These are phyloP conservation scores for Leccinum barrowsii DNA, from an alignment of 768 basidiomycete genomes.

Conservation along the genomic window DNA sequence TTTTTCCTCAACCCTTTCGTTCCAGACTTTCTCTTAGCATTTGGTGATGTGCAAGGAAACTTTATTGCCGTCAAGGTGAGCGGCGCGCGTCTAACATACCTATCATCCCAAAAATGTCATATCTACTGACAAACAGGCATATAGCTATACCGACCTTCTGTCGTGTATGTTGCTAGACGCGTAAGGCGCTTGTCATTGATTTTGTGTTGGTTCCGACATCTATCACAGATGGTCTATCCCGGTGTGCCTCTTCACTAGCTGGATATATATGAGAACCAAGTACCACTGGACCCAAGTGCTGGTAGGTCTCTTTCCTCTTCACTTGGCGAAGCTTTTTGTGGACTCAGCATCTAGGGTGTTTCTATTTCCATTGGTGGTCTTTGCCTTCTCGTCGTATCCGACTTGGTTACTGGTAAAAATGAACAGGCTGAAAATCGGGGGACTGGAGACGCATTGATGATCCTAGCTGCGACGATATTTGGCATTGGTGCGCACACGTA, in stretches of 20 bases:
- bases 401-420: slow-evolving; percentile 71
- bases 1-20: background rate
- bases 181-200: slow-evolving; percentile 34
- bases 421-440: slow-evolving; percentile 59
- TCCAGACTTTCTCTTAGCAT: slow-evolving; percentile 74
- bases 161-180: slow-evolving; percentile 92
- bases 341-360: slow-evolving; percentile 49
- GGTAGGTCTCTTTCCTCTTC: slow-evolving; percentile 34
- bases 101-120: background rate
- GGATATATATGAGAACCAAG: slow-evolving; percentile 71
- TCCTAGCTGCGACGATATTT: slow-evolving; percentile 80
- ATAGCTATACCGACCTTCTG: slow-evolving; percentile 78
- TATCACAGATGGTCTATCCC: slow-evolving; percentile 77
- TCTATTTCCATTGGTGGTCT: slow-evolving; percentile 68
- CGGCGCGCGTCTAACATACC: background rate
- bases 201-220: background rate
- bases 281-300: slow-evolving; percentile 84
- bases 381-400: slow-evolving; percentile 75
- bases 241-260: slow-evolving; percentile 75
- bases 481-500: slow-evolving; percentile 62
- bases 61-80: slow-evolving; percentile 75
- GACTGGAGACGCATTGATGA: slow-evolving; percentile 82
- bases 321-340: background rate
- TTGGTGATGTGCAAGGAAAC: slow-evolving; percentile 81
- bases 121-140: slow-evolving; percentile 45